Percentiles rank a stretch among this genome's conserved stretches.
Evolutionary conservation across 2,329 filamentous ascomycete species (phyloP).

Genomic region (Penicillium occitanis): DNA sequence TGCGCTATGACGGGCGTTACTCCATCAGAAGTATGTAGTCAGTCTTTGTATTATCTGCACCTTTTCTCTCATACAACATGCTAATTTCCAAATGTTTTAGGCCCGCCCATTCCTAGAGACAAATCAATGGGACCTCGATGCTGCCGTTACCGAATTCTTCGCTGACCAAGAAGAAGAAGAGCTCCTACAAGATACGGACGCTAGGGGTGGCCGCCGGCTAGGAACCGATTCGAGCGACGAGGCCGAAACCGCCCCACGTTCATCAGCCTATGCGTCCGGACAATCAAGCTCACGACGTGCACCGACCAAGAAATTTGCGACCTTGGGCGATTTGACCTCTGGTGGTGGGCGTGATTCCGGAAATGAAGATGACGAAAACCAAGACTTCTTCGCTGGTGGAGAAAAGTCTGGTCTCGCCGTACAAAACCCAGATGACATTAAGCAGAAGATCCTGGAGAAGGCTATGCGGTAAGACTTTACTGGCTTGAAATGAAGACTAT

Average conservation of each 20-base stretch:
- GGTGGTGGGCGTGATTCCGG: conserved; percentile 39
- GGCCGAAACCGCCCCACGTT: conserved; percentile 34
- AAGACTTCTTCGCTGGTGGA: conserved; percentile 64
- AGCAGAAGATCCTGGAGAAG: conserved; percentile 52
- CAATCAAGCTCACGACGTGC: conserved; percentile 32
- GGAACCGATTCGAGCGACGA: conserved; percentile 26
- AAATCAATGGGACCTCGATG: conserved; percentile 65
- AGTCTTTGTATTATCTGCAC: neutral
- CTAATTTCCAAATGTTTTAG: conserved; percentile 42
- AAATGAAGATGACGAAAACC: conserved; percentile 55
- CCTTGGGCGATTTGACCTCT: conserved; percentile 46
- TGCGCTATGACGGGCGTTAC: conserved; percentile 56
- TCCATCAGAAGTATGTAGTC: conserved; percentile 47
- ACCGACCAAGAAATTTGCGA: conserved; percentile 50
- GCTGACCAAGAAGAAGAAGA: conserved; percentile 45
- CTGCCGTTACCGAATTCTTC: conserved; percentile 64
- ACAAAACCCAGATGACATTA: conserved; percentile 61
- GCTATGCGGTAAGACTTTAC: conserved; percentile 38
- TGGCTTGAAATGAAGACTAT: neutral
- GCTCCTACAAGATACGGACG: conserved; percentile 34
- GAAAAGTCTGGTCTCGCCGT: conserved; percentile 69
- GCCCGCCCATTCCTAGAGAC: conserved; percentile 66
- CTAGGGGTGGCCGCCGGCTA: conserved; percentile 28
- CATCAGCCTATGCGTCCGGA: conserved; percentile 32
- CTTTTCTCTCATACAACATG: neutral